Evolutionary conservation across 345 rosid species (phyloP).

Genomic region (Lepidium didymum): DNA sequence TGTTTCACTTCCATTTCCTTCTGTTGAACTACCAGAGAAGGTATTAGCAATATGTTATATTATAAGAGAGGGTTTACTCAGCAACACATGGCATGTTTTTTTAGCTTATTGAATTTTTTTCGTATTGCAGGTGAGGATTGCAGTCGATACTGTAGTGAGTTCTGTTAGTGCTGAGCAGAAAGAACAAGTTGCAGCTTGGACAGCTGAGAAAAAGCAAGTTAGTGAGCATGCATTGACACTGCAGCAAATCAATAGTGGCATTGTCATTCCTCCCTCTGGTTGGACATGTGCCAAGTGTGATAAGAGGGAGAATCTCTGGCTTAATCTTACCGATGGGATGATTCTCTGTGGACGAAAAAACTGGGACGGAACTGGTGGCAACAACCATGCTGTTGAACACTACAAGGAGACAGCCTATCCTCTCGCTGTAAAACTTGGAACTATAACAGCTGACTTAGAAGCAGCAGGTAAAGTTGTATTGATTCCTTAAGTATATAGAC

Average conservation of each 20-base stretch:
- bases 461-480: conserved; percentile 75
- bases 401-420: conserved; percentile 87
- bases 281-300: conserved; percentile 95
- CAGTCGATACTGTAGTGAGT: conserved; percentile 72
- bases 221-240: conserved; percentile 71
- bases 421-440: conserved; percentile 96
- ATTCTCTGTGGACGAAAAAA: conserved; percentile 94
- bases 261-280: conserved; percentile 76
- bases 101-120: not conserved
- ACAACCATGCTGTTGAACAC: conserved; percentile 88
- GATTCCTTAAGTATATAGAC: conserved; percentile 4
- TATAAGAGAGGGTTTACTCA: not conserved
- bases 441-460: conserved; percentile 88
- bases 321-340: conserved; percentile 95
- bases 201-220: conserved; percentile 73
- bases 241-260: conserved; percentile 72
- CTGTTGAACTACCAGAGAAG: conserved; percentile 97
- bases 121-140: conserved; percentile 66
- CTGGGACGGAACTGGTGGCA: conserved; percentile 99
- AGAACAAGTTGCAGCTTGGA: conserved; percentile 93
- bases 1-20: conserved; percentile 72
- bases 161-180: conserved; percentile 87
- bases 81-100: not conserved
- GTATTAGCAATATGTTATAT: conserved; percentile 28
- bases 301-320: conserved; percentile 87